Evolutionary conservation across 1,284 basidiomycete genomes (phyloP).

Genomic region (Porodaedalea pini): DNA sequence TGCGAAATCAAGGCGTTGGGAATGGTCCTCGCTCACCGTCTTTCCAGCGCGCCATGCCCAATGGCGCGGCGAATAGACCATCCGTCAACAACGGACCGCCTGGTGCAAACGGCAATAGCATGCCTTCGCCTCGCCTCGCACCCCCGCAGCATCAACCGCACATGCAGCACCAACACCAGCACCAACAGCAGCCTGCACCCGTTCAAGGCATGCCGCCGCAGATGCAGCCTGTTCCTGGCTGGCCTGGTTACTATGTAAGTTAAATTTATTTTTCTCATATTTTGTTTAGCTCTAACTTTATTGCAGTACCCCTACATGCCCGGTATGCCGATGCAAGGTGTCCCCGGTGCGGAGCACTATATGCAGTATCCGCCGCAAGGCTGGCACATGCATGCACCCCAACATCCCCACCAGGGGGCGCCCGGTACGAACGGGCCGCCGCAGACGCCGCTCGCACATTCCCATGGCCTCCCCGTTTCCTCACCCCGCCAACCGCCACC

Average conservation of each 20-base stretch:
- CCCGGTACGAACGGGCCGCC: slow-evolving; percentile 24
- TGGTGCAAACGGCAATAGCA: slow-evolving; percentile 36
- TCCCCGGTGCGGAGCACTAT: slow-evolving; percentile 31
- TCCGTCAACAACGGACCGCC: slow-evolving; percentile 47
- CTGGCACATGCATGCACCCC: slow-evolving; percentile 35
- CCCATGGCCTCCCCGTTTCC: slow-evolving; percentile 37
- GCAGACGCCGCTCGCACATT: slow-evolving; percentile 32
- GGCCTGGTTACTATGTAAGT: slow-evolving; percentile 42
- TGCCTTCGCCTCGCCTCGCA: slow-evolving; percentile 54
- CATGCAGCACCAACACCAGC: slow-evolving; percentile 31
- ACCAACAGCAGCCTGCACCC: slow-evolving; percentile 37
- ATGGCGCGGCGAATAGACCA: slow-evolving; percentile 47
- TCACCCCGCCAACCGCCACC: slow-evolving; percentile 62
- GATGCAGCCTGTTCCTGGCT: slow-evolving; percentile 36
- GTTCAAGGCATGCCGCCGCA: slow-evolving; percentile 42
- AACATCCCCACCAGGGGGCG: slow-evolving; percentile 31
- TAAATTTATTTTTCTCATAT: slow-evolving; percentile 1
- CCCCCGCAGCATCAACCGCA: slow-evolving; percentile 56
- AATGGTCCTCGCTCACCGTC: slow-evolving; percentile 59
- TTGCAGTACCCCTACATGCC: slow-evolving; percentile 28
- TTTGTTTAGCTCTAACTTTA: slow-evolving; percentile 24
- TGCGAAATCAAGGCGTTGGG: slow-evolving; percentile 41
- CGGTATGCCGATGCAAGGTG: slow-evolving; percentile 26
- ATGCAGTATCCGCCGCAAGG: slow-evolving; percentile 30
- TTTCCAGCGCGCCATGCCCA: slow-evolving; percentile 57